Percentiles rank a stretch among this genome's conserved stretches.
Conservation (phyloP, 1,139 yeast genomes). For the Trichomonascaceae sp. region DNA sequence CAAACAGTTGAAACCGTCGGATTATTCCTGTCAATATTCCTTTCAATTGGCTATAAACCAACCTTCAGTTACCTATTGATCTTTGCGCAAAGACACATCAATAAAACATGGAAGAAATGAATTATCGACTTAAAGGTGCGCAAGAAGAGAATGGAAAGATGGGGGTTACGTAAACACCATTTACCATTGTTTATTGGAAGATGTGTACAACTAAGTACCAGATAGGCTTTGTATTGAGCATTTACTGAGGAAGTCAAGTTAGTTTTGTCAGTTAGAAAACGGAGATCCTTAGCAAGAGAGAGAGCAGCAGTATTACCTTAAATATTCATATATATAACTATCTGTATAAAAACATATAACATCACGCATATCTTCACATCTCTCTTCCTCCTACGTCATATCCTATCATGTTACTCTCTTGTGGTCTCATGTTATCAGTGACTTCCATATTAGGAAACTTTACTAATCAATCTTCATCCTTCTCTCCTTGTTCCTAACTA, state of each 20-base stretch:
- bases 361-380: too few species aligned
- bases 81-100: constrained; percentile 12
- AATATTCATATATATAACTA: too few species aligned
- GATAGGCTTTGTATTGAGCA: too few species aligned
- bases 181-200: too few species aligned
- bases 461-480: not conserved
- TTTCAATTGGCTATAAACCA: not conserved
- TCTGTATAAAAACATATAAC: too few species aligned
- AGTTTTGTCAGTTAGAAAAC: too few species aligned
- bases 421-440: not conserved
- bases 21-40: not conserved
- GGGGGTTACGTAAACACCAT: not conserved
- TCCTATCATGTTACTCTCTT: not conserved
- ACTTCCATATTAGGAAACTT: not conserved
- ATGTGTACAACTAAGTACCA: not conserved
- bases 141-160: constrained; percentile 2
- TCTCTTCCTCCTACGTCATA: not conserved
- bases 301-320: too few species aligned
- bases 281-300: too few species aligned
- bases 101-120: constrained; percentile 6
- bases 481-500: not conserved
- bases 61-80: not conserved
- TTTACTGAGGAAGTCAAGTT: too few species aligned
- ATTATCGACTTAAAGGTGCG: constrained; percentile 10
- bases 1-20: not conserved